Evolutionary conservation across 495 filamentous ascomycete genomes (phyloP), one percentile per base, ranked within the genome.

Genomic region (Achaetomiella virescens): DNA sequence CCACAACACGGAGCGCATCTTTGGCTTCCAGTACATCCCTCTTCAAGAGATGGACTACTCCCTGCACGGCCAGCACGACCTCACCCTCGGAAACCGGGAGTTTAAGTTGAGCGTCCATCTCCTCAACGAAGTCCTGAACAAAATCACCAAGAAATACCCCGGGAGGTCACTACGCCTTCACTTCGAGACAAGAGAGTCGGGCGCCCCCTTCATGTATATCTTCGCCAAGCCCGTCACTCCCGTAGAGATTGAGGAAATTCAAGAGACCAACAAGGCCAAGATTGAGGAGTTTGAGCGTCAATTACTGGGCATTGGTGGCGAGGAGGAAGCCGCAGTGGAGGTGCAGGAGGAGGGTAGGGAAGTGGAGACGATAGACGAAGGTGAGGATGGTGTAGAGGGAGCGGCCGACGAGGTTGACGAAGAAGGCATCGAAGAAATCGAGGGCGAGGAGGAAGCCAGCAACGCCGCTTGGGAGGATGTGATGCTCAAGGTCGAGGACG

Each of bases 11-110:
- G 79, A 95, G 67, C 84, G 90, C 33, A 95, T 99, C 41, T 99
- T 99, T 66, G 93, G 93, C 0, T 99, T 99, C 70, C 93, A 97
- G 69, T 99, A 99, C 64, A 75, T 99, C 51, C 82, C 83, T 52
- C 68, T 96, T 14, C 61, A 77, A 1, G 95, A 97, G 63, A 93
- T 99, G 88, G 93, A 99, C 67, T 66, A 74, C 14, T 78, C 88
- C 0, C 65, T 99, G 7, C 93, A 99, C 63, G 90, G 89, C 20
- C 82, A 85, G 51, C 58, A 60, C 4, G 75, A 88, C 60, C 77
- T 75, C 0, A 62, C 67, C 1, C 72, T 96, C 29, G 93, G 95
- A n/a, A 83, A 95, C 63, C 70, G 75, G n/a, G 93, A 99, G 61
- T 97, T 96, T 71, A 84, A 83, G 59, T 50, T 87, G 12, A 95